Base-by-base conservation (phyloP, 2,329 filamentous ascomycete species). In the Paramyrothecium sp. region DNA sequence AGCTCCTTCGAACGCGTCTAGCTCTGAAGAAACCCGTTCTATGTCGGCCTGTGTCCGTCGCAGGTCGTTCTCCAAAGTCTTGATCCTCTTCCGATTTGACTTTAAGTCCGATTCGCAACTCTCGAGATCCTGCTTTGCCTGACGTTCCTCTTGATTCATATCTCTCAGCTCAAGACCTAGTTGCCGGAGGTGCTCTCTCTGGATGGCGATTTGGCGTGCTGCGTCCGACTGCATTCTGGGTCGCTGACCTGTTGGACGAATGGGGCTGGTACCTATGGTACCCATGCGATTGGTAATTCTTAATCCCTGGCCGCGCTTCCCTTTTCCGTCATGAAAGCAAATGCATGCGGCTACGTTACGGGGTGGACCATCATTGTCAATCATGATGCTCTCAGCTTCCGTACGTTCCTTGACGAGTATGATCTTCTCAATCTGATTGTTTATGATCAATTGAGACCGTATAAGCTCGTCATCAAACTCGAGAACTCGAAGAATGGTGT, bases 181-280 rank as follows among this genome's bases (percentile, higher is more conserved):
- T 41, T 85, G 81, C 23, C 79, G 73, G 3, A 85, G 60, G 3
- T 76, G 74, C 23, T 85, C 79, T 57, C 75, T 75, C 49, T 82
- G 78, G 16, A 82, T 72, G 7, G 71, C 68, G 46, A 93, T 81
- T 66, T 91, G 89, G 19, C 83, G 83, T 56, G 85, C 88, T 23
- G 85, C 79, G 67, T 96, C 90, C 1, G 90, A 88, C 67, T 89
- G 89, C 86, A 97, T 96, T n/a, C 92, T 86, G 22, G 89, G 79
- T 11, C 74, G 75, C 44, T 82, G 78, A 1, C 67, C 71, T 62
- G 77, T 85, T 17, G 81, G 79, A 8, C 78, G 71, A 5, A 76
- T 61, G 7, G 76, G 75, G 12, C 71, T 80, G 58, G 58, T 81
- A 70, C 70, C 71, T 47, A 72, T 75, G n/a, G 70, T 72, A 16